A percentile compares a stretch with the other conserved stretches of the same genome.
These are phyloP conservation scores for Berberis vulgaris DNA, from an alignment of 164 flowering plant genomes.

Conservation along the genomic window DNA sequence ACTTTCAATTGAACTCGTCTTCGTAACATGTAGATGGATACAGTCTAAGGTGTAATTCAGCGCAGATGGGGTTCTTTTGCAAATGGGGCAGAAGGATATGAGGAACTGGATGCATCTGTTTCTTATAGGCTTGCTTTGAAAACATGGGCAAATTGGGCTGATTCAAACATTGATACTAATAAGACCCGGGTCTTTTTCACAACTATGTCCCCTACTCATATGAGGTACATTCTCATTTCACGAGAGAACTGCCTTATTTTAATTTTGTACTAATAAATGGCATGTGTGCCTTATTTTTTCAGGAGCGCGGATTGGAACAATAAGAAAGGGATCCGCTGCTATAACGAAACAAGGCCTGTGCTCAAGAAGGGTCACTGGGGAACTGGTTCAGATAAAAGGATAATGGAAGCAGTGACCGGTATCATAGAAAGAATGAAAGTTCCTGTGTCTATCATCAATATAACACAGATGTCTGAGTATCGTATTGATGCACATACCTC, in stretches of 20 bases:
- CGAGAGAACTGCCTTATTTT: background rate
- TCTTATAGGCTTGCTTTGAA: conserved; percentile 63
- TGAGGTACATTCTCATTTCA: conserved; percentile 34
- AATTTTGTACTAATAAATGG: too few species aligned
- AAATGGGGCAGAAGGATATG: conserved; percentile 68
- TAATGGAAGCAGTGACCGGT: conserved; percentile 52
- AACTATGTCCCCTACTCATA: conserved; percentile 80
- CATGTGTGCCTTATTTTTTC: conserved; percentile 5
- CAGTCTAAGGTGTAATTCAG: background rate
- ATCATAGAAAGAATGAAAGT: conserved; percentile 59
- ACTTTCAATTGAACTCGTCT: too few species aligned
- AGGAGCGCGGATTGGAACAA: conserved; percentile 79
- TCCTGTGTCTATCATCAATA: conserved; percentile 61
- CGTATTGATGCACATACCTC: conserved; percentile 79
- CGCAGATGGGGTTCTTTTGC: conserved; percentile 87
- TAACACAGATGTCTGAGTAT: conserved; percentile 82
- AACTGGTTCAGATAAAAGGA: conserved; percentile 58
- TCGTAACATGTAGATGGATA: background rate
- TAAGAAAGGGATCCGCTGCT: conserved; percentile 63
- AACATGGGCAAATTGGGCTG: conserved; percentile 97
- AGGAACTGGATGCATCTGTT: conserved; percentile 55
- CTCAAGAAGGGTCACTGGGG: conserved; percentile 60
- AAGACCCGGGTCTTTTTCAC: conserved; percentile 75
- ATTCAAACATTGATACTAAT: conserved; percentile 62
- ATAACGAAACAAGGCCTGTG: conserved; percentile 76